A percentile compares a stretch with the other conserved stretches of the same genome.
Conservation (phyloP, 495 filamentous ascomycete genomes). For the Aspergillus sclerotiicarbonarius region DNA sequence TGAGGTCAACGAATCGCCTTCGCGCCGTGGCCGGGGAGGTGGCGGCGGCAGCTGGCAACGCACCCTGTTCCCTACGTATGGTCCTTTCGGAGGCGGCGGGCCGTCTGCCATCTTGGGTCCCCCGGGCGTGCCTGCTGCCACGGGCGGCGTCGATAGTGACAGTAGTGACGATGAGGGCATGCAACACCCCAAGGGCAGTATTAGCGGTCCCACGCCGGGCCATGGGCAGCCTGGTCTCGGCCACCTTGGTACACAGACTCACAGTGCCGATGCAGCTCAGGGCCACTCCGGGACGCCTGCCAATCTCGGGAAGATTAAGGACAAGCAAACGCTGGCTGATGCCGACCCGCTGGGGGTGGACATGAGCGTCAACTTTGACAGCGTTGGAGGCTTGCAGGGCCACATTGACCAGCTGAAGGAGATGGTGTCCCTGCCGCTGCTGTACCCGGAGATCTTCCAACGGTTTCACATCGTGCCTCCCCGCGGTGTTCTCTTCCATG, state of each 20-base stretch:
- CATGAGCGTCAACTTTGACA: slow-evolving; percentile 84
- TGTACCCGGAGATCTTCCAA: slow-evolving; percentile 94
- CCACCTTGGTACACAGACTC: slow-evolving; percentile 59
- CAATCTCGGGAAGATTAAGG: slow-evolving; percentile 87
- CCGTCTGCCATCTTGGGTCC: slow-evolving; percentile 69
- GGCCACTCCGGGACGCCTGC: slow-evolving; percentile 65
- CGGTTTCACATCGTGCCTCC: slow-evolving; percentile 90
- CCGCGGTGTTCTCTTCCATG: slow-evolving; percentile 92
- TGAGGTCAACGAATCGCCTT: slow-evolving; percentile 64
- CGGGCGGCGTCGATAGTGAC: slow-evolving; percentile 83
- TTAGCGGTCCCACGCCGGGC: slow-evolving; percentile 61
- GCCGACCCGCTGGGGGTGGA: slow-evolving; percentile 93
- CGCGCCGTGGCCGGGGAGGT: slow-evolving; percentile 55
- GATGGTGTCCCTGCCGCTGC: slow-evolving; percentile 90
- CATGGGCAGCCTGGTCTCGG: slow-evolving; percentile 48
- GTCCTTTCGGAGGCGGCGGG: slow-evolving; percentile 87
- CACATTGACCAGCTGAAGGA: slow-evolving; percentile 97
- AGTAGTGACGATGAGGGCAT: slow-evolving; percentile 91
- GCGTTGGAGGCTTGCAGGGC: slow-evolving; percentile 84
- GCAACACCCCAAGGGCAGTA: slow-evolving; percentile 42
- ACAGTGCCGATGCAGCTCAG: slow-evolving; percentile 63
- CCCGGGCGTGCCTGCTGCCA: slow-evolving; percentile 67
- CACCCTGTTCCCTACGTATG: slow-evolving; percentile 78
- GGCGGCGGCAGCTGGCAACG: slow-evolving; percentile 62
- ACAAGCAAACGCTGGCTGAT: slow-evolving; percentile 77